These are phyloP conservation scores for Pestalotiopsis sp. DNA, from an alignment of 2,329 filamentous ascomycete species.

Conservation along the genomic window DNA sequence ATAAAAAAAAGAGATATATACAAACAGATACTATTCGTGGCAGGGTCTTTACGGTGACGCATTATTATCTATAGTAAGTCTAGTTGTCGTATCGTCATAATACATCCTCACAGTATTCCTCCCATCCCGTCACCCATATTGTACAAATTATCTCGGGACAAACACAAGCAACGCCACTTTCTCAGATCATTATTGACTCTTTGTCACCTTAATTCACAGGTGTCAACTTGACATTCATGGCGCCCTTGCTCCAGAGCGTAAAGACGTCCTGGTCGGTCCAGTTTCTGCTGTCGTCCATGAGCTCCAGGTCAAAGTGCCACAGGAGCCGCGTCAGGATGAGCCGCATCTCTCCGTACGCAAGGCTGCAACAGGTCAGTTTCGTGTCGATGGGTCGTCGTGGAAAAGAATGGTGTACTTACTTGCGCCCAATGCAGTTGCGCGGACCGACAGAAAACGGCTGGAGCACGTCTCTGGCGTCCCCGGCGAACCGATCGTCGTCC, in stretches of 20 bases:
- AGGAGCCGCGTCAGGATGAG: background rate
- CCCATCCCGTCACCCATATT: too few relatives aligned
- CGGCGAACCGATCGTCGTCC: constrained; percentile 4
- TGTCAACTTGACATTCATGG: background rate
- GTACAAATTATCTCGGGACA: background rate
- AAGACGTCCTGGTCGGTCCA: background rate
- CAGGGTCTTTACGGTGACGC: too few relatives aligned
- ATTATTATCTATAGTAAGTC: too few relatives aligned
- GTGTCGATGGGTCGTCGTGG: too few relatives aligned
- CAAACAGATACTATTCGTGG: too few relatives aligned
- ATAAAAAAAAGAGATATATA: too few relatives aligned
- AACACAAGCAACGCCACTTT: background rate
- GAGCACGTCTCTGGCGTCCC: constrained; percentile 7
- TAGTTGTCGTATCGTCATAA: too few relatives aligned
- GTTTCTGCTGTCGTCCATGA: background rate
- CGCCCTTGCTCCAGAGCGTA: background rate
- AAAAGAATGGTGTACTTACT: background rate
- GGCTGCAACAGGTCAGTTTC: background rate
- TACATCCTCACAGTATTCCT: too few relatives aligned
- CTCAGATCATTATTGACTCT: background rate
- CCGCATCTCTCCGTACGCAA: constrained; percentile 4
- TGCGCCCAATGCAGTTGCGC: constrained; percentile 14
- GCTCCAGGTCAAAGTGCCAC: constrained; percentile 7
- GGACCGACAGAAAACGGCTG: constrained; percentile 13
- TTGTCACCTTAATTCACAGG: background rate